These are phyloP conservation scores for Hibiscus mutabilis DNA, from an alignment of 345 rosid species.

Conservation along the genomic window DNA sequence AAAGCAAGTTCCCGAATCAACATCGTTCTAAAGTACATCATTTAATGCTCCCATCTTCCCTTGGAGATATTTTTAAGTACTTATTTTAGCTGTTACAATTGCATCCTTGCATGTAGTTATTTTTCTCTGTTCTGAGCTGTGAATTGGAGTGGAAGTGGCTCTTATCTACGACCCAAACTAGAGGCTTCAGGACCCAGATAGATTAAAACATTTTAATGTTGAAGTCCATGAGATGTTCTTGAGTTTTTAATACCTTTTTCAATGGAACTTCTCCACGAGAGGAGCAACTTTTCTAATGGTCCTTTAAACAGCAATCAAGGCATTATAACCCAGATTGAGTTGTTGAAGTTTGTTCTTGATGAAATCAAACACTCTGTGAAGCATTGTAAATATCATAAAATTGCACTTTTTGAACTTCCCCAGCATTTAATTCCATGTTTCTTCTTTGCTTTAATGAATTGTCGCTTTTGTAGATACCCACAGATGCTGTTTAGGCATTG, in stretches of 20 bases:
- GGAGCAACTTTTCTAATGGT: not conserved
- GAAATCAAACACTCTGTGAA: no score
- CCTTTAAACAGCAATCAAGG: no score
- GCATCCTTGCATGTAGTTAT: not conserved
- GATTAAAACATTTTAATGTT: no score
- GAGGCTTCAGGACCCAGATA: no score
- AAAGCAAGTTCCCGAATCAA: not conserved
- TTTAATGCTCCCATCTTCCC: not conserved
- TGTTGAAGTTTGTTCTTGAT: not conserved
- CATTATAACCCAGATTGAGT: no score
- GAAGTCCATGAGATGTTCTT: not conserved
- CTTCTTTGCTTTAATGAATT: not conserved
- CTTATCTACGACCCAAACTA: no score
- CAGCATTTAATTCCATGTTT: not conserved
- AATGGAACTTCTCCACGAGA: not conserved
- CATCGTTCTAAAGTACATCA: not conserved
- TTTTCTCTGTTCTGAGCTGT: not conserved
- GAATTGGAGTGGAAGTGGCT: no score
- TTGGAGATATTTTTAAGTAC: not conserved
- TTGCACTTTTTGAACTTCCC: not conserved
- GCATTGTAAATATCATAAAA: no score
- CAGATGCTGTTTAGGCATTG: not conserved
- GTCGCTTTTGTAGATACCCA: constrained; percentile 2
- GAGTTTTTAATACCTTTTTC: not conserved
- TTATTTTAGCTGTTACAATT: not conserved